A percentile compares a stretch with the other conserved stretches of the same genome.
Evolutionary conservation across 1,139 yeast genomes (phyloP).

Genomic region (Sugiyamaella neomexicana): DNA sequence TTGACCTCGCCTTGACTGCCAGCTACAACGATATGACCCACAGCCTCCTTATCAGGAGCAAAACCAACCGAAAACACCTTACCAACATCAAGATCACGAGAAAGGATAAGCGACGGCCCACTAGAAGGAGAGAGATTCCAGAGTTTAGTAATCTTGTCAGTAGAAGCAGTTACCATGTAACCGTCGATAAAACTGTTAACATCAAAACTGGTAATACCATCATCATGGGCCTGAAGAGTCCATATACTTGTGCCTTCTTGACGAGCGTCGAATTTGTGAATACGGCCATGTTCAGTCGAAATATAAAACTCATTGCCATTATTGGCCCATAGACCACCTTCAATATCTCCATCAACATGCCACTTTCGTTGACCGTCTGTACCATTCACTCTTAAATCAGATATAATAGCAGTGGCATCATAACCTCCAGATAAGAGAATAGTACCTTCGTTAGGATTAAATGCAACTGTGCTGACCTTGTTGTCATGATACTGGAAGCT

Average conservation of each 20-base stretch:
- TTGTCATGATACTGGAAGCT: conserved; percentile 58
- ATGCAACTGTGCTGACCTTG: conserved; percentile 82
- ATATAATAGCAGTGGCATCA: conserved; percentile 73
- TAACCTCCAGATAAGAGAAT: conserved; percentile 90
- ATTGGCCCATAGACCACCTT: conserved; percentile 68
- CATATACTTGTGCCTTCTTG: conserved; percentile 67
- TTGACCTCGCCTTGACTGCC: conserved; percentile 85
- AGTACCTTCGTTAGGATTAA: conserved; percentile 80
- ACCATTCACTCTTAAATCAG: conserved; percentile 83
- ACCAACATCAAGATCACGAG: conserved; percentile 94
- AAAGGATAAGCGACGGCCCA: conserved; percentile 85
- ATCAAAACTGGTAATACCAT: conserved; percentile 83
- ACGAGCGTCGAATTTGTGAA: conserved; percentile 87
- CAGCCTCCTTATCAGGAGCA: conserved; percentile 84
- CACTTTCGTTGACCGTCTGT: conserved; percentile 60
- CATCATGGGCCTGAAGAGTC: conserved; percentile 97
- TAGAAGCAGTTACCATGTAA: conserved; percentile 81
- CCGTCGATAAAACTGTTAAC: conserved; percentile 69
- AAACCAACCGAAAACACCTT: conserved; percentile 81
- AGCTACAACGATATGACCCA: conserved; percentile 82
- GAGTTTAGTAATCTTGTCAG: conserved; percentile 79
- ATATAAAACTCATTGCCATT: conserved; percentile 71
- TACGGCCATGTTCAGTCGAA: conserved; percentile 90
- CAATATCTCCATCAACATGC: conserved; percentile 77
- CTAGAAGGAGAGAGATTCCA: conserved; percentile 59